A percentile compares a stretch with the other conserved stretches of the same genome.
Evolutionary conservation across 169 alveolate species (phyloP).

Genomic region (Plasmodium berghei): DNA sequence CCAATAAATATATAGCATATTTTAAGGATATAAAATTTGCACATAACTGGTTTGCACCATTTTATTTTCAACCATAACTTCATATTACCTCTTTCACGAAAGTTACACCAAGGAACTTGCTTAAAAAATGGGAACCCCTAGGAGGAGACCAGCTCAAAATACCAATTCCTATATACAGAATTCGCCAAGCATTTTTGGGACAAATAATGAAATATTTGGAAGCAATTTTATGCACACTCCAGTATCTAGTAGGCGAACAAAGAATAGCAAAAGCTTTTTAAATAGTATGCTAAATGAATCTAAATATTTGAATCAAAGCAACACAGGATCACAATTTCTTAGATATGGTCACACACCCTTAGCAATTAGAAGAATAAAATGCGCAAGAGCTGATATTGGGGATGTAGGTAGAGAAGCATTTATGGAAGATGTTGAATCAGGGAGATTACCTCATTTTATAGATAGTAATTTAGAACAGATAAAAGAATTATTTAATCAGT

Average conservation of each 20-base stretch:
- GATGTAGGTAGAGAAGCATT: conserved; percentile 90
- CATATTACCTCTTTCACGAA: too few species aligned
- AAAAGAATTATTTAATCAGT: conserved; percentile 81
- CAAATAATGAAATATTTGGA: conserved; percentile 58
- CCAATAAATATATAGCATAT: too few species aligned
- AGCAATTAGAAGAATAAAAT: conserved; percentile 86
- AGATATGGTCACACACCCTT: conserved; percentile 89
- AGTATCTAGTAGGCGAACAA: conserved; percentile 68
- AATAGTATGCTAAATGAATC: conserved; percentile 75
- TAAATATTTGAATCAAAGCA: conserved; percentile 62
- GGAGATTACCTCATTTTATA: conserved; percentile 86
- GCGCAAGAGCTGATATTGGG: conserved; percentile 90
- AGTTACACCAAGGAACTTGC: background rate
- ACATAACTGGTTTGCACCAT: too few species aligned
- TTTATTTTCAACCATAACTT: too few species aligned
- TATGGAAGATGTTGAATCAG: conserved; percentile 88
- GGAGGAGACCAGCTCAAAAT: conserved; percentile 63
- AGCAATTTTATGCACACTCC: conserved; percentile 69
- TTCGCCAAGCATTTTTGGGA: conserved; percentile 64
- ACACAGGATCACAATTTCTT: conserved; percentile 81
- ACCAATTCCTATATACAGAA: conserved; percentile 43
- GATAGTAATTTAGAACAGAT: conserved; percentile 85
- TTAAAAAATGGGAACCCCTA: conserved; percentile 57
- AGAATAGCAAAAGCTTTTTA: conserved; percentile 59
- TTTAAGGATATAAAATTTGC: too few species aligned